Evolutionary conservation across 1,284 basidiomycete genomes (phyloP).

Genomic region (Neonothopanus nambi): DNA sequence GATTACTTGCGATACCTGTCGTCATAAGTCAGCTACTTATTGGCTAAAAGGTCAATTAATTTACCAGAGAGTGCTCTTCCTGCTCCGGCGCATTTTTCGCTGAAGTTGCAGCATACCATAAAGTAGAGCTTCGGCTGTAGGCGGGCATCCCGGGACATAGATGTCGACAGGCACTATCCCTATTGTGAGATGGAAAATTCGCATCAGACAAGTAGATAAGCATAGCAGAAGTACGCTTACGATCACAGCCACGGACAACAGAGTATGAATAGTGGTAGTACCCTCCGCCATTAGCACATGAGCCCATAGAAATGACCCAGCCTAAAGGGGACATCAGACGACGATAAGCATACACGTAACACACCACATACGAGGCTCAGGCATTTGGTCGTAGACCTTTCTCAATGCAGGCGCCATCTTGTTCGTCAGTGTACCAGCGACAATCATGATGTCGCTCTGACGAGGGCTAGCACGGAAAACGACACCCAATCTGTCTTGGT

Average conservation of each 20-base stretch:
- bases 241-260: slow-evolving; percentile 98
- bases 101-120: slow-evolving; percentile 96
- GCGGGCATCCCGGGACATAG: slow-evolving; percentile 94
- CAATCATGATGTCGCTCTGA: slow-evolving; percentile 99
- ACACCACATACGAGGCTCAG: slow-evolving; percentile 71
- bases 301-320: slow-evolving; percentile 99
- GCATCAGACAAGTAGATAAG: background rate
- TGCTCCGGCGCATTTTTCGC: slow-evolving; percentile 92
- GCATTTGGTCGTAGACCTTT: slow-evolving; percentile 98
- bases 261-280: slow-evolving; percentile 99
- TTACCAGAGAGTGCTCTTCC: slow-evolving; percentile 91
- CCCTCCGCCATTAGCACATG: slow-evolving; percentile 97
- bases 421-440: slow-evolving; percentile 98
- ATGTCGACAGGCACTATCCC: slow-evolving; percentile 98
- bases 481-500: slow-evolving; percentile 97
- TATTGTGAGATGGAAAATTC: slow-evolving; percentile 28
- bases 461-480: slow-evolving; percentile 98
- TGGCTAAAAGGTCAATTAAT: slow-evolving; percentile 23
- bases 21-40: slow-evolving; percentile 15
- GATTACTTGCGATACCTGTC: slow-evolving; percentile 55
- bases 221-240: slow-evolving; percentile 46
- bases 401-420: slow-evolving; percentile 99
- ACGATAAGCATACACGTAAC: slow-evolving; percentile 19
- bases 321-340: slow-evolving; percentile 42
- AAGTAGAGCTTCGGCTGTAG: slow-evolving; percentile 90